These are phyloP conservation scores for Ceratocystis harringtonii DNA, from an alignment of 2,329 filamentous ascomycete genomes.

Conservation along the genomic window DNA sequence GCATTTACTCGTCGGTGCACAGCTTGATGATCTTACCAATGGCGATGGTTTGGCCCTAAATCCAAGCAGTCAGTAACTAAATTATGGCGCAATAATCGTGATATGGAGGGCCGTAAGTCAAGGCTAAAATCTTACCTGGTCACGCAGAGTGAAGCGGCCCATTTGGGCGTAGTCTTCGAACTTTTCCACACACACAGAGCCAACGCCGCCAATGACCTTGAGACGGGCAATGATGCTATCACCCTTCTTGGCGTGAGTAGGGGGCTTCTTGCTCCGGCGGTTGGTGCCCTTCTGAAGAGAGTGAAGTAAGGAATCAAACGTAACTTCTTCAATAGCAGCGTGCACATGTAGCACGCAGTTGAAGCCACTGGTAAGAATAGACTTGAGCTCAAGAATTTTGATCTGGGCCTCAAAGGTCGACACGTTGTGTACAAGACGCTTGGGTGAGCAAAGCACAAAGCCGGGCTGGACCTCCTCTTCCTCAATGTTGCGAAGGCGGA, in stretches of 20 bases:
- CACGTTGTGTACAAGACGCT: constrained; percentile 85
- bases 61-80: neutral
- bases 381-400: constrained; percentile 85
- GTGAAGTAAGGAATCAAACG: constrained; percentile 74
- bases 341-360: constrained; percentile 97
- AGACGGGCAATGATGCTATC: constrained; percentile 83
- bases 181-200: constrained; percentile 77
- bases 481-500: constrained; percentile 86
- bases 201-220: constrained; percentile 71
- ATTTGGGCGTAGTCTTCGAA: constrained; percentile 96
- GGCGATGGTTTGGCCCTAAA: constrained; percentile 90
- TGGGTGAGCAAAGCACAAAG: constrained; percentile 90
- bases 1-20: constrained; percentile 29
- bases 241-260: constrained; percentile 72
- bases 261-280: constrained; percentile 83
- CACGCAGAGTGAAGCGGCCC: constrained; percentile 77
- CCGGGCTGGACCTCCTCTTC: constrained; percentile 94
- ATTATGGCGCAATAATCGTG: neutral
- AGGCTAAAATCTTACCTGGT: constrained; percentile 46
- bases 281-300: constrained; percentile 90
- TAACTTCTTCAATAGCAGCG: constrained; percentile 94
- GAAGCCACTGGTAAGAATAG: constrained; percentile 83
- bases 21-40: constrained; percentile 99
- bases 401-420: constrained; percentile 89
- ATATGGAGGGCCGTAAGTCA: neutral